Percentiles rank a stretch among this genome's conserved stretches.
Conservation (phyloP, 2,329 filamentous ascomycete species). For the Zymoseptoria crescenta region DNA sequence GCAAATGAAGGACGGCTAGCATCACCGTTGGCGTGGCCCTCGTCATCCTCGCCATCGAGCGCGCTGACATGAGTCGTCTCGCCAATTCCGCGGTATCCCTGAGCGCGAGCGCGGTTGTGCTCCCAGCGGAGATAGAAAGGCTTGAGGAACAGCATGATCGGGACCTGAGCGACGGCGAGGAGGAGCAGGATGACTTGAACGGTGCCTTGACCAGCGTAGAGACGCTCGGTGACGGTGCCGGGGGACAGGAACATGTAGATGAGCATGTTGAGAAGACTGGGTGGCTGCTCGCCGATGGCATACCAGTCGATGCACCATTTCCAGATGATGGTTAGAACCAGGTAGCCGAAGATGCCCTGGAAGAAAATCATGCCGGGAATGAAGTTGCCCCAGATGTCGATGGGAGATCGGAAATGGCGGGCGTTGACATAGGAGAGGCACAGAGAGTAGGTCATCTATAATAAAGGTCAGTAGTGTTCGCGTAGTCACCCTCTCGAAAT, state of each 20-base stretch:
- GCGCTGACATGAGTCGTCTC: slow-evolving; percentile 83
- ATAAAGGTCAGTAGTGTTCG: slow-evolving; percentile 22
- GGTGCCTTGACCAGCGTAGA: slow-evolving; percentile 69
- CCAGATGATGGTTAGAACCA: slow-evolving; percentile 88
- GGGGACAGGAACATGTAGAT: slow-evolving; percentile 99
- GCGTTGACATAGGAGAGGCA: slow-evolving; percentile 90
- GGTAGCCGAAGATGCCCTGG: slow-evolving; percentile 96
- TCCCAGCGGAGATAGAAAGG: slow-evolving; percentile 91
- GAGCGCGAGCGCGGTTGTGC: slow-evolving; percentile 77
- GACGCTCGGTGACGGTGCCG: slow-evolving; percentile 61
- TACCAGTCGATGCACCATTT: slow-evolving; percentile 94
- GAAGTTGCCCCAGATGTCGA: slow-evolving; percentile 97
- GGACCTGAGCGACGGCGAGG: slow-evolving; percentile 78
- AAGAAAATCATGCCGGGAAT: slow-evolving; percentile 99
- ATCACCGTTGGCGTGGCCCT: slow-evolving; percentile 40
- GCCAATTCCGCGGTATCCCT: slow-evolving; percentile 88
- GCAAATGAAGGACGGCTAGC: slow-evolving; percentile 61
- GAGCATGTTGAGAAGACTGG: slow-evolving; percentile 93
- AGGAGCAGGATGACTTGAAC: slow-evolving; percentile 75
- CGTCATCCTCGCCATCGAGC: slow-evolving; percentile 78
- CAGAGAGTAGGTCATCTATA: slow-evolving; percentile 89
- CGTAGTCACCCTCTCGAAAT: background rate
- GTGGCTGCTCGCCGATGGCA: slow-evolving; percentile 58
- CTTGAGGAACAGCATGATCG: slow-evolving; percentile 86
- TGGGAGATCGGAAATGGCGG: slow-evolving; percentile 84